Conservation (phyloP, 805 yeast species). For the Pichia membranifaciens region DNA sequence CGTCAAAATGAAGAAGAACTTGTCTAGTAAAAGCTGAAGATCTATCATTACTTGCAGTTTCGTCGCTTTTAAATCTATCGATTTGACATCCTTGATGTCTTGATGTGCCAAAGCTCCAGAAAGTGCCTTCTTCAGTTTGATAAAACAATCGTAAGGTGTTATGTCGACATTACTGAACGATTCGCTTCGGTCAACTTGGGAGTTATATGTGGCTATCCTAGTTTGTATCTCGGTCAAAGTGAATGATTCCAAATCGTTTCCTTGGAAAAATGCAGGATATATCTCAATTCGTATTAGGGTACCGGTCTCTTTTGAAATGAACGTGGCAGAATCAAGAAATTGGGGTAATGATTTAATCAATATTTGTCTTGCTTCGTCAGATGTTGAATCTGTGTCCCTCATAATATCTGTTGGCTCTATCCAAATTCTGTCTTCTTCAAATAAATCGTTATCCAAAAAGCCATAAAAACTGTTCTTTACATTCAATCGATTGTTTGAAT, state of each 20-base stretch:
- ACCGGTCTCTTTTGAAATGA: slow-evolving; percentile 40
- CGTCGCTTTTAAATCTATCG: slow-evolving; percentile 45
- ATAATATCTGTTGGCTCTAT: slow-evolving; percentile 7
- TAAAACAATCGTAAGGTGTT: slow-evolving; percentile 47
- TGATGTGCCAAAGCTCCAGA: slow-evolving; percentile 55
- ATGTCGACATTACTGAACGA: slow-evolving; percentile 14
- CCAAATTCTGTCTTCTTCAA: slow-evolving; percentile 20
- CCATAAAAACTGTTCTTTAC: slow-evolving; percentile 24
- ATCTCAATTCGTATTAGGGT: slow-evolving; percentile 49
- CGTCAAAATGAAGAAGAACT: slow-evolving; percentile 39
- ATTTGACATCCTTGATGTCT: slow-evolving; percentile 42
- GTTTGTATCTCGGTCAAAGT: slow-evolving; percentile 44
- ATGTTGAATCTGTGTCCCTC: slow-evolving; percentile 2
- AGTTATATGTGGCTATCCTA: slow-evolving; percentile 39
- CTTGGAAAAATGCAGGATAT: slow-evolving; percentile 43
- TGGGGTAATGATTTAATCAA: slow-evolving; percentile 28
- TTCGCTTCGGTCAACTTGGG: slow-evolving; percentile 15
- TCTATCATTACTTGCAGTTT: slow-evolving; percentile 47
- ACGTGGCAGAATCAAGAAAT: slow-evolving; percentile 42
- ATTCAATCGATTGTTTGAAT: slow-evolving; percentile 8
- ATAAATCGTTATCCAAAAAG: slow-evolving; percentile 25
- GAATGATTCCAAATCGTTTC: slow-evolving; percentile 42
- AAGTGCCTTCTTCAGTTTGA: slow-evolving; percentile 56
- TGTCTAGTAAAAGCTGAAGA: slow-evolving; percentile 43
- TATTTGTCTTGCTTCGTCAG: slow-evolving; percentile 12